A percentile compares a stretch with the other conserved stretches of the same genome.
phyloP scores from a whole-genome alignment of 768 basidiomycete species.

The Trametes coccinea region DNA sequence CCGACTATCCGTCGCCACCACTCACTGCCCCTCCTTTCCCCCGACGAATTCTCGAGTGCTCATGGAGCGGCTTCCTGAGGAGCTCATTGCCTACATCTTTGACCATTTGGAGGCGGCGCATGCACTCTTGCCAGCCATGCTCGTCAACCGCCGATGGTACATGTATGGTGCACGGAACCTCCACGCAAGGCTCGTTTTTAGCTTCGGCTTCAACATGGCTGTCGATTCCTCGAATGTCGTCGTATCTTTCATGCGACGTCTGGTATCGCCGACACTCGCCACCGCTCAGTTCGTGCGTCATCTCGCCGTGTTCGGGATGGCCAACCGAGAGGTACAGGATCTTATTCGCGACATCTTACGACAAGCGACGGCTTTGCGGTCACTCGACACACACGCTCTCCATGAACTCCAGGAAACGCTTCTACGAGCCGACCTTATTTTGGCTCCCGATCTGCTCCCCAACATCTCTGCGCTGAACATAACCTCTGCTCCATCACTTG shows the following conservation, averaged over 20 bases:
- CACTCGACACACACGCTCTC: conserved; percentile 18
- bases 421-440: conserved; percentile 6
- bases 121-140: conserved; percentile 19
- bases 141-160: conserved; percentile 18
- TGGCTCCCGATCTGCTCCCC: conserved; percentile 20
- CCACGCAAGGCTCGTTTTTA: conserved; percentile 15
- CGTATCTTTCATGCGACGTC: conserved; percentile 15
- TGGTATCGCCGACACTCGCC: conserved; percentile 10
- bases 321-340: conserved; percentile 2
- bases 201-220: conserved; percentile 5
- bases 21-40: not conserved
- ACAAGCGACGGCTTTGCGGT: conserved; percentile 14
- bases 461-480: conserved; percentile 27
- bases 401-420: not conserved
- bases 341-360: conserved; percentile 15
- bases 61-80: conserved; percentile 17
- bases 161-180: conserved; percentile 22
- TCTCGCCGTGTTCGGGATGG: conserved; percentile 16
- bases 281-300: conserved; percentile 23
- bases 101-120: conserved; percentile 1
- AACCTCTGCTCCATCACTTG: conserved; percentile 4
- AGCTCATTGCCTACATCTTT: conserved; percentile 18
- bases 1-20: not conserved
- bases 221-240: conserved; percentile 7
- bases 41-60: not conserved